These are phyloP conservation scores for Furcasterigmium furcatum DNA, from an alignment of 2,329 filamentous ascomycete species.

Conservation along the genomic window DNA sequence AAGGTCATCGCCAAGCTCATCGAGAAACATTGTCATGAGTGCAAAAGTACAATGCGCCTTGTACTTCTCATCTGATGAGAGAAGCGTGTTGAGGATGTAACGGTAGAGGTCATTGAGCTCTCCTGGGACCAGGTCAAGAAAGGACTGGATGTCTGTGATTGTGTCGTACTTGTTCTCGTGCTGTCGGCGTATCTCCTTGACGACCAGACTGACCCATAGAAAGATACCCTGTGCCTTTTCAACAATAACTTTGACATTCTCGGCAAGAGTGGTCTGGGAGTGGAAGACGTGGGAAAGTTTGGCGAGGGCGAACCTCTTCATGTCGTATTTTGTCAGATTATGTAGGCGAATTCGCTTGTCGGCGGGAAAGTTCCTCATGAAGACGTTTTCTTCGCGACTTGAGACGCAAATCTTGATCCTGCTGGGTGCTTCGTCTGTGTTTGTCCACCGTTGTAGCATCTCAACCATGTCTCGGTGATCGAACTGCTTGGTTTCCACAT, in stretches of 20 bases:
- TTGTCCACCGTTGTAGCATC: not conserved
- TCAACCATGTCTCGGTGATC: not conserved
- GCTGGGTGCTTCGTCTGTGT: not conserved
- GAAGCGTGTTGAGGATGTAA: not conserved
- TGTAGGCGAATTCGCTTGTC: not conserved
- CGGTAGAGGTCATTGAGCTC: not conserved
- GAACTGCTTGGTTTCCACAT: not conserved
- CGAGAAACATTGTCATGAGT: not conserved
- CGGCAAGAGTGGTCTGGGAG: not conserved
- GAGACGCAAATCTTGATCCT: constrained; percentile 2
- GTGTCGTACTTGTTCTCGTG: not conserved
- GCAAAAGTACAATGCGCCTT: not conserved
- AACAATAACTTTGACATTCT: not conserved
- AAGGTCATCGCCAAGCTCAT: not conserved
- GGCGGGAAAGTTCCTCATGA: not conserved
- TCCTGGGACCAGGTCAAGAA: not conserved
- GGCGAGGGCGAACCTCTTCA: not conserved
- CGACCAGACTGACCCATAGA: not conserved
- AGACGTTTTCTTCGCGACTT: not conserved
- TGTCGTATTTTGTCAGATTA: not conserved
- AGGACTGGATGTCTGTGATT: not conserved
- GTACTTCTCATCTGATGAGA: not conserved
- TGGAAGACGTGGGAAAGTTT: not conserved
- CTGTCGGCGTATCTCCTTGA: not conserved
- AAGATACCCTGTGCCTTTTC: not conserved